A percentile compares a stretch with the other conserved stretches of the same genome.
phyloP scores from a whole-genome alignment of 352 stramenopile genomes.

The Blastocystis sp. region DNA sequence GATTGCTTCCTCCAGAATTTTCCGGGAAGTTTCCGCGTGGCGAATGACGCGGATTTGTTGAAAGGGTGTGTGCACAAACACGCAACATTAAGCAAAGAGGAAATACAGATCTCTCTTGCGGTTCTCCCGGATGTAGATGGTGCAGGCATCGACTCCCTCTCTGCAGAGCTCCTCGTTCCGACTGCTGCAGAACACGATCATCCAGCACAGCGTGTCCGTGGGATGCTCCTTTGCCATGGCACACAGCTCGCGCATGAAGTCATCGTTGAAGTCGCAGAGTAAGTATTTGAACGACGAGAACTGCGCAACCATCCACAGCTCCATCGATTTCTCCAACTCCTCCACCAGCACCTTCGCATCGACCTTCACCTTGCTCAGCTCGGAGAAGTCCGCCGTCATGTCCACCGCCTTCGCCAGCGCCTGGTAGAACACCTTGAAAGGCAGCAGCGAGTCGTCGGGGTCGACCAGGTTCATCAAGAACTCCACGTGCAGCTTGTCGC shows the following conservation, averaged over 20 bases:
- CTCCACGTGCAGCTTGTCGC: neutral
- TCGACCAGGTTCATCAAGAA: neutral
- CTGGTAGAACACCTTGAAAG: neutral
- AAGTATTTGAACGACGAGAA: neutral
- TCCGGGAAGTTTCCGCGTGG: slow-evolving; percentile 19
- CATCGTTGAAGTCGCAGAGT: slow-evolving; percentile 9
- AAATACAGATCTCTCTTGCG: slow-evolving; percentile 16
- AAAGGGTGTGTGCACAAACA: neutral
- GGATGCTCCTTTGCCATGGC: neutral
- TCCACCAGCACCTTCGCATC: slow-evolving; percentile 2
- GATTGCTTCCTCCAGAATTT: neutral
- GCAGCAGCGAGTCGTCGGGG: neutral
- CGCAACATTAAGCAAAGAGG: neutral
- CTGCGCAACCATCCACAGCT: slow-evolving; percentile 28
- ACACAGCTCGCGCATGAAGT: neutral
- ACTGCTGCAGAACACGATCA: neutral
- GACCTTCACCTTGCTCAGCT: neutral
- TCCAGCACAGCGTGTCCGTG: neutral
- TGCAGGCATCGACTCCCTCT: neutral
- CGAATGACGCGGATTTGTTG: neutral
- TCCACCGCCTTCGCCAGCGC: neutral
- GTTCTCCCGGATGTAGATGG: neutral
- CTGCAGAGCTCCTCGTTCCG: neutral
- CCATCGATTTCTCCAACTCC: slow-evolving; percentile 22
- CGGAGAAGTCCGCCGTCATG: neutral